Percentiles rank a stretch among this genome's conserved stretches.
These are phyloP conservation scores for Pycnococcus provasolii DNA, from an alignment of 139 green algal genomes.

Conservation along the genomic window DNA sequence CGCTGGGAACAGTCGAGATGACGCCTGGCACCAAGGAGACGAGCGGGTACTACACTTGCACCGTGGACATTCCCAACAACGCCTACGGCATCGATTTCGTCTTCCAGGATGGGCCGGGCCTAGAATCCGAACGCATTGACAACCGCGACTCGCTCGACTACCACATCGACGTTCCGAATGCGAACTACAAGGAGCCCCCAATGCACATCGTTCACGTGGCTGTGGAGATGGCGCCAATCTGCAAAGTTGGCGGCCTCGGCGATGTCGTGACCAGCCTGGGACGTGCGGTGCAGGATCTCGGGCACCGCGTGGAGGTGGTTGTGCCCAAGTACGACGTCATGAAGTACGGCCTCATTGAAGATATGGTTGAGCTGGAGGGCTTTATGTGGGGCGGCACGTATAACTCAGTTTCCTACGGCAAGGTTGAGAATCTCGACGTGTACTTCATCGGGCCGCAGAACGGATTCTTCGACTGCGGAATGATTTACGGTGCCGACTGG, in stretches of 20 bases:
- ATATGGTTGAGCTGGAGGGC: conserved; percentile 24
- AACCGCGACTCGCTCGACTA: conserved; percentile 22
- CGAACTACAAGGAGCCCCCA: conserved; percentile 1
- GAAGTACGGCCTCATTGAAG: conserved; percentile 33
- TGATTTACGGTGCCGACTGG: conserved; percentile 34
- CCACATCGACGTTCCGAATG: conserved; percentile 12
- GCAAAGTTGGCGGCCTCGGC: conserved; percentile 42
- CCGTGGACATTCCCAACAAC: conserved; percentile 52
- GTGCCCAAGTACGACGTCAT: conserved; percentile 50
- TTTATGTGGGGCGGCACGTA: conserved; percentile 14
- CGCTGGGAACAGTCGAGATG: background rate
- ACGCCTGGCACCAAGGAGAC: background rate
- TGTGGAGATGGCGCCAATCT: conserved; percentile 34
- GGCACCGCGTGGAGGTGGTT: conserved; percentile 43
- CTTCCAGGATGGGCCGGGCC: conserved; percentile 53
- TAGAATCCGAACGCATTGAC: background rate
- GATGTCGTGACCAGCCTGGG: conserved; percentile 44
- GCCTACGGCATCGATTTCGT: conserved; percentile 76
- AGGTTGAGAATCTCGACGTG: conserved; percentile 25
- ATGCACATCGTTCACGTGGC: conserved; percentile 28
- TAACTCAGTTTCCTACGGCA: background rate
- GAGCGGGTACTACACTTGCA: background rate
- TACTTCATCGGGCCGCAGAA: conserved; percentile 33
- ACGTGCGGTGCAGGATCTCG: conserved; percentile 34
- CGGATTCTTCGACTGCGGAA: conserved; percentile 33